Evolutionary conservation across 1,284 basidiomycete species (phyloP).

Genomic region (Trametes polyzona): DNA sequence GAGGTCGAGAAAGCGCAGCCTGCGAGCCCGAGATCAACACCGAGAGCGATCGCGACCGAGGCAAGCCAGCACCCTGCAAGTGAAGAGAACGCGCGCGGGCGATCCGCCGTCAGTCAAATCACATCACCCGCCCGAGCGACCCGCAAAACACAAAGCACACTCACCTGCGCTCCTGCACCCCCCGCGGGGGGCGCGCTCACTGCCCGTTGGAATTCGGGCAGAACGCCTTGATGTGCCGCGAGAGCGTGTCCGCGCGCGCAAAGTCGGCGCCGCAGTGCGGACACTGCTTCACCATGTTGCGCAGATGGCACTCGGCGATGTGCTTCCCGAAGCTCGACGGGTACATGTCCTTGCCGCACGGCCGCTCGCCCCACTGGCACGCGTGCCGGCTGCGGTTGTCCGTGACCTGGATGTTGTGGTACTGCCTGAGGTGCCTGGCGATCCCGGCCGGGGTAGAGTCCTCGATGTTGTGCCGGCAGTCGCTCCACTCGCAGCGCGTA

Average conservation of each 20-base stretch:
- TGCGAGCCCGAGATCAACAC: background rate
- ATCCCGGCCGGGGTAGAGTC: conserved; percentile 26
- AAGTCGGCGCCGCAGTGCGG: conserved; percentile 28
- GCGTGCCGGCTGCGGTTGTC: conserved; percentile 23
- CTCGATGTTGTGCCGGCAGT: conserved; percentile 20
- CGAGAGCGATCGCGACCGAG: background rate
- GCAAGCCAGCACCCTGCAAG: background rate
- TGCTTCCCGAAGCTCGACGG: conserved; percentile 31
- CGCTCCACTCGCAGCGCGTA: conserved; percentile 20
- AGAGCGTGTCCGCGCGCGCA: conserved; percentile 28
- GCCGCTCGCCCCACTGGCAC: conserved; percentile 22
- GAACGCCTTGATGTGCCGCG: conserved; percentile 30
- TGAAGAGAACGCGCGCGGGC: background rate
- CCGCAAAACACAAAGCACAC: background rate
- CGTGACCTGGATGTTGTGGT: conserved; percentile 22
- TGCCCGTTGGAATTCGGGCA: conserved; percentile 13
- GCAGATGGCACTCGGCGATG: conserved; percentile 30
- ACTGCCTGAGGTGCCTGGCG: conserved; percentile 26
- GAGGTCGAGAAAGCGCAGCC: background rate
- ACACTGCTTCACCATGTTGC: conserved; percentile 27
- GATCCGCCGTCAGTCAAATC: background rate
- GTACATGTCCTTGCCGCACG: conserved; percentile 30
- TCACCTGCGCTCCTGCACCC: background rate
- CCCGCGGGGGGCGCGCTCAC: background rate
- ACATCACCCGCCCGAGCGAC: background rate